Conservation (phyloP, 2,329 filamentous ascomycete genomes). For the Clonostachys rhizophaga region DNA sequence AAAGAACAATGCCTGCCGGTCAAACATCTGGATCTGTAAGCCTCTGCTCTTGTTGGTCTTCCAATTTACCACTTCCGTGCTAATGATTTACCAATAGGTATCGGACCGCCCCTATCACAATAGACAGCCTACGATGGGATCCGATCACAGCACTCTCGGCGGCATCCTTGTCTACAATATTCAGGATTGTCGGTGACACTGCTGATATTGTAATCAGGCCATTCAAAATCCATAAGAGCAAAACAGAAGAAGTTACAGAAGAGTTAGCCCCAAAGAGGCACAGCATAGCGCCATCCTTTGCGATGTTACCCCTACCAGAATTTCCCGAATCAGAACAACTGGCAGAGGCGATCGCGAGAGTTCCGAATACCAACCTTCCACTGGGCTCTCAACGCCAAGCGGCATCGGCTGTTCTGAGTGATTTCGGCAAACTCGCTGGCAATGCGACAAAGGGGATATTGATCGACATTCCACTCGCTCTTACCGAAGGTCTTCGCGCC, state of each 20-base stretch:
- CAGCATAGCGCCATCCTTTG: too few species aligned
- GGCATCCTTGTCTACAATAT: slow-evolving; percentile 4
- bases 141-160: slow-evolving; percentile 16
- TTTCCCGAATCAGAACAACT: too few species aligned
- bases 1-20: background rate
- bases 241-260: too few species aligned
- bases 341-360: too few species aligned
- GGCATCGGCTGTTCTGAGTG: background rate
- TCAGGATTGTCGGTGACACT: background rate
- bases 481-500: slow-evolving; percentile 1
- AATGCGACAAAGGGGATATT: background rate
- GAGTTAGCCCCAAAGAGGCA: too few species aligned
- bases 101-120: slow-evolving; percentile 12
- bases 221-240: too few species aligned
- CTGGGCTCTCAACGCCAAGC: too few species aligned
- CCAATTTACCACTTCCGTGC: too few species aligned
- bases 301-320: too few species aligned
- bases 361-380: too few species aligned
- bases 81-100: too few species aligned
- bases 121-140: slow-evolving; percentile 25
- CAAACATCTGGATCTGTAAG: slow-evolving; percentile 35
- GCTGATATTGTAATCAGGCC: background rate
- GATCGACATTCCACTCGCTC: slow-evolving; percentile 1
- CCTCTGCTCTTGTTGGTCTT: too few species aligned
- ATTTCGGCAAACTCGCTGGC: background rate